phyloP scores from a whole-genome alignment of 2,329 filamentous ascomycete species.

The Colletotrichum karsti region DNA sequence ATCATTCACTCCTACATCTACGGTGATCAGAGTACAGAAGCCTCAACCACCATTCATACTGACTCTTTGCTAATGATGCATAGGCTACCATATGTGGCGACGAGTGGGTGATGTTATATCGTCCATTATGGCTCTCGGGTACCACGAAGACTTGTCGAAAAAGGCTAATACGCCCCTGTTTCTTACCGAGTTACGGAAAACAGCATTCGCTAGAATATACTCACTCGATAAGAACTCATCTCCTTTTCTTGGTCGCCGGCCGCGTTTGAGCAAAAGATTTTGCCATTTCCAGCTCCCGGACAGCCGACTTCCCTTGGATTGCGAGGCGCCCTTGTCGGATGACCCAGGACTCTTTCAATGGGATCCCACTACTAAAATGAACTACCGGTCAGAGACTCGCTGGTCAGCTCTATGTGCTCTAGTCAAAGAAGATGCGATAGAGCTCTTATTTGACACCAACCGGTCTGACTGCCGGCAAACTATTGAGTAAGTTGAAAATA shows the following conservation, averaged over 20 bases:
- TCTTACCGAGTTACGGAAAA: neutral
- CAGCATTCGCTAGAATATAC: neutral
- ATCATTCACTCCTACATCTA: neutral
- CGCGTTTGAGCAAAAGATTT: neutral
- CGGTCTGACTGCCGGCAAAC: neutral
- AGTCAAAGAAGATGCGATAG: neutral
- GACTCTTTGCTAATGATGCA: neutral
- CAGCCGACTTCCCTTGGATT: neutral
- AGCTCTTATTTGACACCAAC: neutral
- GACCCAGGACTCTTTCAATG: neutral
- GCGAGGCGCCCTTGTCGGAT: neutral
- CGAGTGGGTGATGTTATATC: neutral
- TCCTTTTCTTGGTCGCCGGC: neutral
- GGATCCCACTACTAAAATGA: too few relatives aligned
- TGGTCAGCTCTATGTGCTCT: neutral
- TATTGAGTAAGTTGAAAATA: neutral
- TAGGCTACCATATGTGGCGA: neutral
- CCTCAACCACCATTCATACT: neutral
- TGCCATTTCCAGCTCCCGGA: neutral
- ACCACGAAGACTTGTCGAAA: neutral
- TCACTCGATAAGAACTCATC: neutral
- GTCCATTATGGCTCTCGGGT: neutral
- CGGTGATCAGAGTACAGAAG: neutral
- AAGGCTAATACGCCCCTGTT: neutral
- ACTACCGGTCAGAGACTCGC: neutral